Conservation (phyloP, 2,329 filamentous ascomycete species). For the Fusarium lyarnte region DNA sequence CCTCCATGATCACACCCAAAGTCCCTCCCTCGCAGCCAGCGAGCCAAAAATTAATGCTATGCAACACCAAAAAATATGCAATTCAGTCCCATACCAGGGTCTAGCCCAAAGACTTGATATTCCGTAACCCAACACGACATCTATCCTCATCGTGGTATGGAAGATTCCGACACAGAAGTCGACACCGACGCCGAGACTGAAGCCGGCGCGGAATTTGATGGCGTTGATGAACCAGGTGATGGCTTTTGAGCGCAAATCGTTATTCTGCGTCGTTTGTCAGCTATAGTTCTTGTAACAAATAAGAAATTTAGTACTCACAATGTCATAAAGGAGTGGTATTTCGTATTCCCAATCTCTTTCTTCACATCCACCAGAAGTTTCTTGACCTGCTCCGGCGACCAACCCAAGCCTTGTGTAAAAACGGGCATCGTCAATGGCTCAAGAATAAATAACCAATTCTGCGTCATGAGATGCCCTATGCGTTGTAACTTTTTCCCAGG, state of each 20-base stretch:
- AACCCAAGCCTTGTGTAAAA: conserved; percentile 34
- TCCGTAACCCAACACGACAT: neutral
- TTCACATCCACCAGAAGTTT: conserved; percentile 30
- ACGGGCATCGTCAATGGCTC: conserved; percentile 38
- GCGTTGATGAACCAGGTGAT: conserved; percentile 8
- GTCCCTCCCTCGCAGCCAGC: neutral
- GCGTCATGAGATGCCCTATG: conserved; percentile 37
- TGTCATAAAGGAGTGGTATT: conserved; percentile 41
- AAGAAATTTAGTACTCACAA: conserved; percentile 22
- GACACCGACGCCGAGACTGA: conserved; percentile 25
- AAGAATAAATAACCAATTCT: conserved; percentile 37
- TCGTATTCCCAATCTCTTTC: conserved; percentile 32
- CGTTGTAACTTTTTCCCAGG: conserved; percentile 37
- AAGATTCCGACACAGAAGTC: conserved; percentile 21
- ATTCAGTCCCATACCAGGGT: neutral
- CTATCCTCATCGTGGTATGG: neutral
- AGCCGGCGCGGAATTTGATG: conserved; percentile 15
- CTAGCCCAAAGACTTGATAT: neutral
- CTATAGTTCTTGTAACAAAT: rapidly evolving
- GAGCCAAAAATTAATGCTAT: neutral
- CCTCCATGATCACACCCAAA: neutral
- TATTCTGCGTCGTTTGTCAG: conserved; percentile 23
- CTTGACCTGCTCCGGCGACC: conserved; percentile 30
- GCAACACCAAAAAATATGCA: neutral
- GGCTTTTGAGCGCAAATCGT: conserved; percentile 34